These are phyloP conservation scores for Xylariaceae sp. DNA, from an alignment of 2,329 filamentous ascomycete genomes.

Conservation along the genomic window DNA sequence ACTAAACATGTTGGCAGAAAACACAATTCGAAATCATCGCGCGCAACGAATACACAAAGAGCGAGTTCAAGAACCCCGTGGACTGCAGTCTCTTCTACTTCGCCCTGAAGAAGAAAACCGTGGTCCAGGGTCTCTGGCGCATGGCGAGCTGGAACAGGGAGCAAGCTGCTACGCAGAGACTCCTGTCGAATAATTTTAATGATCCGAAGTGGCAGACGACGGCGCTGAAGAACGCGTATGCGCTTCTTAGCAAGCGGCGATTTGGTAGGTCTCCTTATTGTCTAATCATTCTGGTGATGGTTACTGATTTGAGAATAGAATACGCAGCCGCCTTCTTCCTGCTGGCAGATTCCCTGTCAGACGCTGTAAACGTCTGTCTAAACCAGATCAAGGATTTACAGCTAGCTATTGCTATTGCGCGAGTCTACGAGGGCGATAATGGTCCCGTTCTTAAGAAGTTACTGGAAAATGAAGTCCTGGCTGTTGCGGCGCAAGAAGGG, in stretches of 20 bases:
- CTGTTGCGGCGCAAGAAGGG: conserved; percentile 70
- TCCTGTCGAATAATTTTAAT: conserved; percentile 86
- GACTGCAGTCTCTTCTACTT: conserved; percentile 91
- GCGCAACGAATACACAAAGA: conserved; percentile 86
- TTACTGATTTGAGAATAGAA: conserved; percentile 43
- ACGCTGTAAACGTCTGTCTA: conserved; percentile 80
- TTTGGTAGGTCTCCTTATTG: conserved; percentile 55
- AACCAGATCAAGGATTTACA: conserved; percentile 86
- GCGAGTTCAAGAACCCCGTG: conserved; percentile 80
- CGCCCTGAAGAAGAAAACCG: conserved; percentile 82
- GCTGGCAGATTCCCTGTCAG: conserved; percentile 75
- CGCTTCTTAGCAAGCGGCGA: conserved; percentile 80
- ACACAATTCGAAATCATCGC: conserved; percentile 85
- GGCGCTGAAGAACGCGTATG: conserved; percentile 94
- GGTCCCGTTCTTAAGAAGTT: conserved; percentile 68
- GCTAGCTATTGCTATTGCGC: conserved; percentile 78
- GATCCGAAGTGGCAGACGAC: conserved; percentile 82
- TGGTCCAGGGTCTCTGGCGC: conserved; percentile 87
- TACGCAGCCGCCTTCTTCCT: conserved; percentile 97
- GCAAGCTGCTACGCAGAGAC: conserved; percentile 69
- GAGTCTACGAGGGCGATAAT: conserved; percentile 82
- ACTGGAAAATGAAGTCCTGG: conserved; percentile 73
- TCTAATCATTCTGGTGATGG: not conserved
- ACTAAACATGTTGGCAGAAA: conserved; percentile 42
- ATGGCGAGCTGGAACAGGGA: conserved; percentile 89